phyloP scores from a whole-genome alignment of 495 filamentous ascomycete genomes.

The Neurospora sp. region DNA sequence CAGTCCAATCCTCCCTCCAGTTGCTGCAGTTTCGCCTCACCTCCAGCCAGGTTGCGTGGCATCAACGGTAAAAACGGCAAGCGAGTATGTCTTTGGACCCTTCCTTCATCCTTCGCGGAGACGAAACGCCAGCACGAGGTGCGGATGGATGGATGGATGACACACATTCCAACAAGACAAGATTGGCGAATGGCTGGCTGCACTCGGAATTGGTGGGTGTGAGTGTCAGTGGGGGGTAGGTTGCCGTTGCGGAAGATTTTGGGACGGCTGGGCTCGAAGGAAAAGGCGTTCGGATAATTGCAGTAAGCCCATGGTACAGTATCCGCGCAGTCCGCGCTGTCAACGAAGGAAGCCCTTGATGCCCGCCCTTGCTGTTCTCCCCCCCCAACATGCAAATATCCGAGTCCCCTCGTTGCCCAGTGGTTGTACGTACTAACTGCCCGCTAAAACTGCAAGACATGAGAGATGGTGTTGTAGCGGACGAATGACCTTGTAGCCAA shows the following conservation, averaged over 20 bases:
- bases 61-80: background rate
- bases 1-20: background rate
- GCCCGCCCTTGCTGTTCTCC: background rate
- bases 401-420: background rate
- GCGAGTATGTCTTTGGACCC: background rate
- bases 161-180: background rate
- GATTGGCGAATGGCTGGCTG: background rate
- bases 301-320: background rate
- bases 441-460: background rate
- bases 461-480: background rate
- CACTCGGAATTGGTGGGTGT: background rate
- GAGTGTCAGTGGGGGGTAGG: background rate
- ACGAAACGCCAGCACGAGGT: background rate
- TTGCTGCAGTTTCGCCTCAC: background rate
- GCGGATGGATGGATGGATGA: background rate
- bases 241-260: background rate
- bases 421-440: background rate
- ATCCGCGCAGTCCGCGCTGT: background rate
- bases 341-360: background rate
- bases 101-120: background rate
- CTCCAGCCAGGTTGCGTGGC: background rate
- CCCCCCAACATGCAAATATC: background rate
- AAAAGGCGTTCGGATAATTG: background rate
- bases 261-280: background rate
- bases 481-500: background rate